These are phyloP conservation scores for Lipomyces yamanashiensis DNA, from an alignment of 805 yeast species.

Conservation along the genomic window DNA sequence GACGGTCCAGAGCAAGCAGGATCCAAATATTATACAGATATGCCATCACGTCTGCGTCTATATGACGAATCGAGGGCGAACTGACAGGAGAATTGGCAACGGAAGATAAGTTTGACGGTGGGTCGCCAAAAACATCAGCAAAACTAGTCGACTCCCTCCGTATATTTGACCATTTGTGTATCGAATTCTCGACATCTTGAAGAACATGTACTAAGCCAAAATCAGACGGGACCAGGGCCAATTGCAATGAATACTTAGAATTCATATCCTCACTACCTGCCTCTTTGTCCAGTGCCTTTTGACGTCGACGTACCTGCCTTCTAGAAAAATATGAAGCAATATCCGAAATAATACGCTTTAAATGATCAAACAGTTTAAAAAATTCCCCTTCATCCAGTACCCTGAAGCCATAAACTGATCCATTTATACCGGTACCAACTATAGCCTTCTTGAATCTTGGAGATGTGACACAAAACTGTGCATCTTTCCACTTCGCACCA, in stretches of 20 bases:
- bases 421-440: constrained; percentile 31
- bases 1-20: not conserved
- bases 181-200: constrained; percentile 1
- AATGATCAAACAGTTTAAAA: constrained; percentile 3
- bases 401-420: constrained; percentile 28
- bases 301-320: not conserved
- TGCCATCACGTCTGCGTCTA: constrained; percentile 19
- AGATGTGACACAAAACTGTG: not conserved
- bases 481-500: not conserved
- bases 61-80: constrained; percentile 12
- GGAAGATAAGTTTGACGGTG: not conserved
- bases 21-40: constrained; percentile 6
- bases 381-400: constrained; percentile 22
- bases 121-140: not conserved
- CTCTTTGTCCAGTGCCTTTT: not conserved
- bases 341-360: constrained; percentile 2
- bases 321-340: constrained; percentile 6
- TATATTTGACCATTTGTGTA: not conserved
- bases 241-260: constrained; percentile 16
- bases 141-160: not conserved
- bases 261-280: not conserved
- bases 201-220: constrained; percentile 12
- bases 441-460: constrained; percentile 18
- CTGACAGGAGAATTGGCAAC: not conserved
- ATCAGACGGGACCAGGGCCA: constrained; percentile 13